phyloP scores from a whole-genome alignment of 2,329 filamentous ascomycete species.

The Ophiocordyceps unilateralis region DNA sequence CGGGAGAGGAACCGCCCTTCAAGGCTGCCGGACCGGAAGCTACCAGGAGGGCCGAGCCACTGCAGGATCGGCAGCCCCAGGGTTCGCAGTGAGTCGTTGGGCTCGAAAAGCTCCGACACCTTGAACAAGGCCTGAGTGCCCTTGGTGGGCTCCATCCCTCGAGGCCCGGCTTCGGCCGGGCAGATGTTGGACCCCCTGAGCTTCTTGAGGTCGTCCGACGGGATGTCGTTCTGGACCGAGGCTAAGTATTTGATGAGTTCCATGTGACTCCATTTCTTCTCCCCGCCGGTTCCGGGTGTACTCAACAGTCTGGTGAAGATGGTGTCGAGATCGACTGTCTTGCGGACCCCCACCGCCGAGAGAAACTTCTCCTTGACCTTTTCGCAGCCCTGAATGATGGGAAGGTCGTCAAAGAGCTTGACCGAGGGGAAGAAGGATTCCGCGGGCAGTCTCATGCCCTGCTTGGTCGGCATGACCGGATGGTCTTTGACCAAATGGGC shows the following conservation, averaged over 20 bases:
- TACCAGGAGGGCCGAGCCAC: constrained; percentile 54
- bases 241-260: constrained; percentile 90
- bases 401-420: constrained; percentile 85
- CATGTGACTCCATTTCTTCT: constrained; percentile 72
- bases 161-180: constrained; percentile 51
- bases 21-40: constrained; percentile 42
- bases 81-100: constrained; percentile 49
- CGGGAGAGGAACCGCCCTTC: constrained; percentile 60
- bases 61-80: constrained; percentile 62
- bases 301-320: constrained; percentile 77
- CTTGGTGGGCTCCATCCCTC: constrained; percentile 34
- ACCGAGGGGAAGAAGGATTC: constrained; percentile 92
- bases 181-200: constrained; percentile 67
- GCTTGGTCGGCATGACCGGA: constrained; percentile 74
- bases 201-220: constrained; percentile 60
- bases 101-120: constrained; percentile 67
- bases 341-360: constrained; percentile 67
- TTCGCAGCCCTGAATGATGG: constrained; percentile 58
- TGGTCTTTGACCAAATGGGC: constrained; percentile 45
- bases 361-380: constrained; percentile 86
- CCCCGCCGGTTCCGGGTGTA: constrained; percentile 31
- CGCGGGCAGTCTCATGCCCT: constrained; percentile 69
- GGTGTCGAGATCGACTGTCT: constrained; percentile 85
- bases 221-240: constrained; percentile 81
- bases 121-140: constrained; percentile 43